phyloP scores from a whole-genome alignment of 139 green algal species.

The Picochlorum sp. region DNA sequence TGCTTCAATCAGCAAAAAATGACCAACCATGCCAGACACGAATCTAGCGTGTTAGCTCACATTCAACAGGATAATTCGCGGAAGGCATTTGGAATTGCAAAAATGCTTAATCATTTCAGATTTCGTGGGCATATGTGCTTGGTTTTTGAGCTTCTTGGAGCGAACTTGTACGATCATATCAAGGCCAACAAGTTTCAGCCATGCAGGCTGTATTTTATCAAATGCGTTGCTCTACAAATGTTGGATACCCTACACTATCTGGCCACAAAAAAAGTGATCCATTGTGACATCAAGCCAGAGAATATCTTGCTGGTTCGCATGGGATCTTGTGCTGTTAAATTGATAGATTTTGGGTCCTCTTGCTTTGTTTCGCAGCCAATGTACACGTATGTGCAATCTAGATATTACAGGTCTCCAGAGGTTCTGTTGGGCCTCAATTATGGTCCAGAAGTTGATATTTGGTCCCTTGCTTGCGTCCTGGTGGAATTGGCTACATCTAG shows the following conservation, averaged over 20 bases:
- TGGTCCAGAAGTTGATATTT: constrained; percentile 89
- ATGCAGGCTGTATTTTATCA: constrained; percentile 68
- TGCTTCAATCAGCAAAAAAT: constrained; percentile 96
- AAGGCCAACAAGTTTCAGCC: constrained; percentile 77
- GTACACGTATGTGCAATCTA: constrained; percentile 94
- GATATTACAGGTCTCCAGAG: constrained; percentile 90
- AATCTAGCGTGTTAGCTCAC: constrained; percentile 80
- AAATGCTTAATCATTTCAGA: constrained; percentile 81
- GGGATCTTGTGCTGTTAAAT: not conserved
- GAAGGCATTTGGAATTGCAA: constrained; percentile 71
- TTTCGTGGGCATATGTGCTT: constrained; percentile 86
- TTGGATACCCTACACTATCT: constrained; percentile 73
- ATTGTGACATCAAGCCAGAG: constrained; percentile 98
- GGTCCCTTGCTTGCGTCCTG: constrained; percentile 86
- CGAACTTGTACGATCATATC: constrained; percentile 96
- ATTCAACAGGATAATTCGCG: constrained; percentile 67
- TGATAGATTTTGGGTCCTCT: constrained; percentile 94
- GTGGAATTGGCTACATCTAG: constrained; percentile 14
- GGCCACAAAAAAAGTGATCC: constrained; percentile 71
- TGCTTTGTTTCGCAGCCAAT: constrained; percentile 79
- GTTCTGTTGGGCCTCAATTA: constrained; percentile 82
- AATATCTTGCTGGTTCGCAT: constrained; percentile 77
- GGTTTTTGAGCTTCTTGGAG: constrained; percentile 88
- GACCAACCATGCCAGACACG: constrained; percentile 60
- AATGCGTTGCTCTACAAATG: constrained; percentile 72